These are phyloP conservation scores for Rhizomucor pusillus DNA, from an alignment of 371 early-diverging fungal genomes.

Conservation along the genomic window DNA sequence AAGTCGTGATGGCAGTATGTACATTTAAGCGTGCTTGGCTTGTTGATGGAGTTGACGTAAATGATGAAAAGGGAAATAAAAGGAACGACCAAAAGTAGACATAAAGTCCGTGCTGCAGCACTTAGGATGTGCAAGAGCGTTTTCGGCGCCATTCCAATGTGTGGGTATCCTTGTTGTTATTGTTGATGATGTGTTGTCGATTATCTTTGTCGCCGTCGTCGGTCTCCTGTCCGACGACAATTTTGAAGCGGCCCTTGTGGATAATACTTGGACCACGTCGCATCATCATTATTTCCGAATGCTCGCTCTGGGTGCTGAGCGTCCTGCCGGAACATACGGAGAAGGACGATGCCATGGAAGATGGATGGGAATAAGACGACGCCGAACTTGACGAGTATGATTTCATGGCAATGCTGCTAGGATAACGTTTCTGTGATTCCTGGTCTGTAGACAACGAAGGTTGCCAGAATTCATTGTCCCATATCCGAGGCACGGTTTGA, in stretches of 20 bases:
- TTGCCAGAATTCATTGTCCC: constrained; percentile 46
- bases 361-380: constrained; percentile 6
- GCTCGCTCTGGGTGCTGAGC: not conserved
- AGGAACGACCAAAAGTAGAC: no score
- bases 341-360: not conserved
- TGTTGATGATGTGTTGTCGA: constrained; percentile 19
- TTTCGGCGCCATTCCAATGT: constrained; percentile 46
- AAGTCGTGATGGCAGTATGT: no score
- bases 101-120: no score
- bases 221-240: constrained; percentile 22
- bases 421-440: constrained; percentile 6
- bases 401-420: not conserved
- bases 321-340: not conserved
- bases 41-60: no score
- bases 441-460: constrained; percentile 5
- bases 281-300: constrained; percentile 8
- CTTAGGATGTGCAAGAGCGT: constrained; percentile 22
- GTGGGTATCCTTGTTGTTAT: constrained; percentile 10
- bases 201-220: constrained; percentile 21
- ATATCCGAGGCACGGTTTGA: constrained; percentile 30
- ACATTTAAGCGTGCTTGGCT: no score
- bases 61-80: no score
- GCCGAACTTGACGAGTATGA: constrained; percentile 8
- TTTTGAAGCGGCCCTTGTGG: constrained; percentile 43
- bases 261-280: constrained; percentile 20